Base-by-base conservation (phyloP, 2,329 filamentous ascomycete species). In the Sclerotinia sclerotiorum region DNA sequence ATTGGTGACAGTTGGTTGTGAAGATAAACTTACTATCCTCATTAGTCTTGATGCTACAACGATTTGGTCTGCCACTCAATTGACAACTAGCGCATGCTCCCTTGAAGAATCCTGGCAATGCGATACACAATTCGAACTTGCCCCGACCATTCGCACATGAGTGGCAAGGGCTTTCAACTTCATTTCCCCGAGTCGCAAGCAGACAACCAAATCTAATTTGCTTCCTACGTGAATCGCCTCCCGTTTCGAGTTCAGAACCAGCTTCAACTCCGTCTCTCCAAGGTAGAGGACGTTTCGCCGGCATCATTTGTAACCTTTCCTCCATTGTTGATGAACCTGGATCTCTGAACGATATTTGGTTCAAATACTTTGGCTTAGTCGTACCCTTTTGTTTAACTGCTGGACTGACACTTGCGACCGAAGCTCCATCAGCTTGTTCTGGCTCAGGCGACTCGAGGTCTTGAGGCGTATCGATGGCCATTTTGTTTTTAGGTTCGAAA, bases 81-180 rank as follows among this genome's bases (percentile, higher is more conserved):
- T 77, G 75, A 68, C 76, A 77, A 49, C 72, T 74, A 13, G 76
- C 76, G 65, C 76, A 77, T 64, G 76, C 76, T 46, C 76, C 76
- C 65, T 77, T 77, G 69, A 77, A 77, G 68, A 74, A 77, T 8
- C 75, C 75, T n/a, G 75, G 74, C 32, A 77, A 67, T 35, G 75
- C 75, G 29, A 77, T 72, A 52, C 76, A 77, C 44, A 74, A 67
- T 54, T 63, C 71, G 68, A 77, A 77, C 62, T 77, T 77, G 13
- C 76, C 76, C 42, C 76, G 68, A 21, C 74, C 76, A 70, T 76
- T 76, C 13, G 75, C 73, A 64, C 76, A 77, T 49, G 70, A 75
- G 44, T 69, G 69, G 61, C 76, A 77, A 51, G 74, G 75, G 32
- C 62, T 52, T 2, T 69, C 65, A 57, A 74, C 72, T 19, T 75